Conservation (phyloP, 73 alveolate species). For the Stentor roeselii region DNA sequence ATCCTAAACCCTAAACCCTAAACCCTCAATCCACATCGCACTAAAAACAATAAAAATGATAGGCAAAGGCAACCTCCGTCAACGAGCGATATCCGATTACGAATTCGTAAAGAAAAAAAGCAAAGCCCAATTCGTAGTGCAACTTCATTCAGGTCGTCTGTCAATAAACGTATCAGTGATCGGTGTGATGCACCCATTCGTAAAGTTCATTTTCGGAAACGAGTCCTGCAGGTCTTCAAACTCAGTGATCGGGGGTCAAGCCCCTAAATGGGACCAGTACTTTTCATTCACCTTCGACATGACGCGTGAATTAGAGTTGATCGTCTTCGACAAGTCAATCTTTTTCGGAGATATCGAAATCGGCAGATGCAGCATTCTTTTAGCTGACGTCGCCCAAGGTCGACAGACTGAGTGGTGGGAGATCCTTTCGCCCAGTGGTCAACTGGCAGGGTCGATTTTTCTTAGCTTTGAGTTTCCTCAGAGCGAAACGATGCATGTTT, state of each 20-base stretch:
- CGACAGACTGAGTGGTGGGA: background rate
- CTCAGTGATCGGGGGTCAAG: background rate
- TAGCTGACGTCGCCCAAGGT: background rate
- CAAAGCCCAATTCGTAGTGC: slow-evolving; percentile 3
- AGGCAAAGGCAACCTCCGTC: too few relatives aligned
- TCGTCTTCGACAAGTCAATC: background rate
- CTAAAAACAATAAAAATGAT: too few relatives aligned
- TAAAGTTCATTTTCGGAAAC: background rate
- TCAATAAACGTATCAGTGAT: background rate
- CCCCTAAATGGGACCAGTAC: background rate
- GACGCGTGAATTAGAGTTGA: background rate
- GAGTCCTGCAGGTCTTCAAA: background rate
- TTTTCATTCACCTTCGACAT: background rate
- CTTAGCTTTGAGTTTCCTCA: background rate
- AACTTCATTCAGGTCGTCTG: background rate
- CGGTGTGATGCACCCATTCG: background rate
- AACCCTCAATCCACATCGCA: too few relatives aligned
- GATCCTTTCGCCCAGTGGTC: background rate
- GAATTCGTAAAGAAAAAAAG: background rate
- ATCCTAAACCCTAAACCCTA: too few relatives aligned
- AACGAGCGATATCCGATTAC: slow-evolving; percentile 4
- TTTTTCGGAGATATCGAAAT: background rate
- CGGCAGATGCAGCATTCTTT: background rate
- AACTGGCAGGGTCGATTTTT: background rate
- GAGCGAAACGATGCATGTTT: background rate